Evolutionary conservation across 768 basidiomycete genomes (phyloP), one percentile per base, ranked within the genome.

Genomic region (Xerocomus spinulosus): DNA sequence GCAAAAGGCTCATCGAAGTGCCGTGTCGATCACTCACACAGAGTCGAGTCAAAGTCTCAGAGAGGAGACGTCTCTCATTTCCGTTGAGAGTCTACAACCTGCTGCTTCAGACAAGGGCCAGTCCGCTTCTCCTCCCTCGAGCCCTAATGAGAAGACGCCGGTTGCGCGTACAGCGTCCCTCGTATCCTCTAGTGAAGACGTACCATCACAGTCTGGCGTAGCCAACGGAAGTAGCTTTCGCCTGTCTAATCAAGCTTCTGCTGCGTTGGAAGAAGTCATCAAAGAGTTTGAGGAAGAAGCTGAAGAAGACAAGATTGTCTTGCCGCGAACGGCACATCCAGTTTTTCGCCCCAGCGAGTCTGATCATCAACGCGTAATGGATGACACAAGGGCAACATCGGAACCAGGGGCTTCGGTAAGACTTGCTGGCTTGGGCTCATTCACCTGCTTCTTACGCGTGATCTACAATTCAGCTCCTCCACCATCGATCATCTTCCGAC

Each of bases 231-330:
- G 44, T 47, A 38, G 42, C 25, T 6, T 44, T 44, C 66, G 54
- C 15, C 72, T 17, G 56, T 88, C 44, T 71, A 74, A 78, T 73
- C 56, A 58, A 56, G 84, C 82, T 17, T 90, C 90, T 28, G 59
- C 85, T 62, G 87, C 89, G 0, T 64, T 92, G 29, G 84, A 86
- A 54, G 75, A 81, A 50, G 90, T 77, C 10, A 87, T 92, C 47
- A 78, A 80, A 58, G 85, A 89, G 62, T 77, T 90, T 39, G 87
- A 89, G 60, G 77, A 79, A 51, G 85, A 88, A 42, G 58, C 73
- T 0, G 87, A 86, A 52, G 87, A 90, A 64, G 82, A n/a, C n/a
- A n/a, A 88, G 64, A 83, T 89, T 51, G 71, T 89, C 54, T 75
- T 89, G 71, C 83, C 83, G 35, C 77, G 87, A 48, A 80, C 81